Evolutionary conservation across 164 flowering plant species (phyloP).

Genomic region (Umbilicus rupestris): DNA sequence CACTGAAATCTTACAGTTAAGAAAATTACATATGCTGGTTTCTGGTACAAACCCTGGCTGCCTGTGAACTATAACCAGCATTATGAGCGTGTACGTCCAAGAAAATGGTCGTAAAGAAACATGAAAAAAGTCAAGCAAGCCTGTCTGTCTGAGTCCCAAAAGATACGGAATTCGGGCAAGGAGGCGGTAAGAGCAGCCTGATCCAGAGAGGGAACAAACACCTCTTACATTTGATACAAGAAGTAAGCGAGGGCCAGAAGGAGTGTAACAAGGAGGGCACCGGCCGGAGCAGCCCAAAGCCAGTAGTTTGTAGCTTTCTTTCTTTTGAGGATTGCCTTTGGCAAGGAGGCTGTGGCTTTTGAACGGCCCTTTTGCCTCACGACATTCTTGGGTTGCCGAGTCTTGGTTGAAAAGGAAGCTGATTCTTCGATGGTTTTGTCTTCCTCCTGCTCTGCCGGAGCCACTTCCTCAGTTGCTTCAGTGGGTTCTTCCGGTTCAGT

Average conservation of each 20-base stretch:
- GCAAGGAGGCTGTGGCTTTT: slow-evolving; percentile 46
- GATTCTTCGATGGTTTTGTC: slow-evolving; percentile 25
- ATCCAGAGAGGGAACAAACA: not conserved
- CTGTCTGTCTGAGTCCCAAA: not conserved
- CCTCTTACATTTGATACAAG: slow-evolving; percentile 22
- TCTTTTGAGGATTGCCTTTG: slow-evolving; percentile 53
- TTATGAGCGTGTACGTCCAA: not conserved
- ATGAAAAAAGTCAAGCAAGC: not conserved
- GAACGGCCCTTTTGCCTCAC: slow-evolving; percentile 36
- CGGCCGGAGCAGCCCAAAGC: slow-evolving; percentile 57
- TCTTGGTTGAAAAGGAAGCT: slow-evolving; percentile 28
- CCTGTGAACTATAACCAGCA: not conserved
- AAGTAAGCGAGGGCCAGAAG: slow-evolving; percentile 36
- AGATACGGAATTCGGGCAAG: not conserved
- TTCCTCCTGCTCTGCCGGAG: slow-evolving; percentile 35
- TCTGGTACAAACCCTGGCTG: no score
- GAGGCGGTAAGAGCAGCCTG: not conserved
- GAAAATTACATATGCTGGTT: no score
- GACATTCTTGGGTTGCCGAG: slow-evolving; percentile 37
- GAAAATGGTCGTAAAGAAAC: not conserved
- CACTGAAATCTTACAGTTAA: no score
- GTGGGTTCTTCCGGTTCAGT: slow-evolving; percentile 16
- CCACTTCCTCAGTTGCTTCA: slow-evolving; percentile 28
- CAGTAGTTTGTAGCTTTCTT: slow-evolving; percentile 64
- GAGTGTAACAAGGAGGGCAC: slow-evolving; percentile 26